Percentiles rank a stretch among this genome's conserved stretches.
Conservation (phyloP, 2,329 filamentous ascomycete species). For the Fusarium irregulare region DNA sequence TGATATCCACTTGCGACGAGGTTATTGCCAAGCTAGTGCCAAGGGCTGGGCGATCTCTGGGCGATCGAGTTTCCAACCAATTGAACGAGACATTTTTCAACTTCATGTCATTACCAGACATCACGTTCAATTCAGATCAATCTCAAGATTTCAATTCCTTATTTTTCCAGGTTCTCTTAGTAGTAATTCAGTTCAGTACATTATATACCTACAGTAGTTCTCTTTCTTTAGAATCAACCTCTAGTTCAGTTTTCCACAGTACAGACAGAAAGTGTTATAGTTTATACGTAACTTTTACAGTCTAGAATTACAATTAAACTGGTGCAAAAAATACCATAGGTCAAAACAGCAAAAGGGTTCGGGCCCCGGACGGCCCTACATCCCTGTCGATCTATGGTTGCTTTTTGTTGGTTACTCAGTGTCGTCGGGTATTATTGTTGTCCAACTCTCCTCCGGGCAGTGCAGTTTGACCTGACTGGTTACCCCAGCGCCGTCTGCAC, state of each 20-base stretch:
- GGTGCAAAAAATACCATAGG: background rate
- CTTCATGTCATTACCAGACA: background rate
- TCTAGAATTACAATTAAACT: accelerated
- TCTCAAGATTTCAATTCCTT: background rate
- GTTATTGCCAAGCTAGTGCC: conserved; percentile 37
- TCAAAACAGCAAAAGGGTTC: conserved; percentile 46
- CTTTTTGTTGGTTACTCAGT: background rate
- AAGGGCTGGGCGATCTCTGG: conserved; percentile 40
- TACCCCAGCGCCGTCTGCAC: conserved; percentile 39
- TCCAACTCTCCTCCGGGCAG: background rate
- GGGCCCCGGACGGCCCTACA: conserved; percentile 43
- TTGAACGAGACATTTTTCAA: conserved; percentile 7
- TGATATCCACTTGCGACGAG: conserved; percentile 21
- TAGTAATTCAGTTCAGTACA: background rate
- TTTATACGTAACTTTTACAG: background rate
- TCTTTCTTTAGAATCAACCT: background rate
- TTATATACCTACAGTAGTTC: accelerated
- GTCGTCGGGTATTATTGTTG: background rate
- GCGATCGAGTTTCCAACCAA: conserved; percentile 26
- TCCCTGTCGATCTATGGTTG: conserved; percentile 40
- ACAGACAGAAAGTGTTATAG: background rate
- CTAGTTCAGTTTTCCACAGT: background rate
- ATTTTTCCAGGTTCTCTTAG: background rate
- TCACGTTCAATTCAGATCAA: no score
- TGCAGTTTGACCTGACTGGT: conserved; percentile 47